phyloP scores from a whole-genome alignment of 768 basidiomycete species.

The Naganishia vaughanmartiniae region DNA sequence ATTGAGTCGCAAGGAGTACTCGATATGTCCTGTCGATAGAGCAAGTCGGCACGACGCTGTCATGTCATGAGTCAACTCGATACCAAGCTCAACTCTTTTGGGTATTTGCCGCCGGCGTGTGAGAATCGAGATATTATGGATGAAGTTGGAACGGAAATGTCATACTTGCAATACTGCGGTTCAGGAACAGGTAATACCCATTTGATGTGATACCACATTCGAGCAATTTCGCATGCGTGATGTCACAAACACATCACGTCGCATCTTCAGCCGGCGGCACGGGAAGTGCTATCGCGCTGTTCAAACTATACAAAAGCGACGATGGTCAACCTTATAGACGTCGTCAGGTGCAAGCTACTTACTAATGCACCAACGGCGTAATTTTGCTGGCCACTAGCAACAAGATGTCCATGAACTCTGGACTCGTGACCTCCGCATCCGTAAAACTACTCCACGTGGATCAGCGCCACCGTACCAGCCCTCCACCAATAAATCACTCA shows the following conservation, averaged over 20 bases:
- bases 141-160: too few species aligned
- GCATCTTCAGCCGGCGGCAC: constrained; percentile 12
- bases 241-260: neutral
- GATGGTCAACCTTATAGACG: neutral
- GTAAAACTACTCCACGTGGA: constrained; percentile 59
- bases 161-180: too few species aligned
- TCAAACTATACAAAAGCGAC: constrained; percentile 1
- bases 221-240: too few species aligned
- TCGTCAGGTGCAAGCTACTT: constrained; percentile 33
- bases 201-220: too few species aligned
- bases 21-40: too few species aligned
- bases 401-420: constrained; percentile 66
- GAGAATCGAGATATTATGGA: too few species aligned
- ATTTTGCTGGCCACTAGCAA: constrained; percentile 60
- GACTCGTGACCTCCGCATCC: constrained; percentile 68
- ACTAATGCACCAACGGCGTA: constrained; percentile 79
- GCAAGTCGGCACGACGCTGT: too few species aligned
- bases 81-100: too few species aligned
- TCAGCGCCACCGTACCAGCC: neutral
- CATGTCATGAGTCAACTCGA: too few species aligned
- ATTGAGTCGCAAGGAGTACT: too few species aligned
- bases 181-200: too few species aligned
- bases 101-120: too few species aligned
- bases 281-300: constrained; percentile 23
- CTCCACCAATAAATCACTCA: constrained; percentile 48